Percentiles rank a stretch among this genome's conserved stretches.
Evolutionary conservation across 2,329 filamentous ascomycete species (phyloP).

Genomic region (Rutstroemia sp.): DNA sequence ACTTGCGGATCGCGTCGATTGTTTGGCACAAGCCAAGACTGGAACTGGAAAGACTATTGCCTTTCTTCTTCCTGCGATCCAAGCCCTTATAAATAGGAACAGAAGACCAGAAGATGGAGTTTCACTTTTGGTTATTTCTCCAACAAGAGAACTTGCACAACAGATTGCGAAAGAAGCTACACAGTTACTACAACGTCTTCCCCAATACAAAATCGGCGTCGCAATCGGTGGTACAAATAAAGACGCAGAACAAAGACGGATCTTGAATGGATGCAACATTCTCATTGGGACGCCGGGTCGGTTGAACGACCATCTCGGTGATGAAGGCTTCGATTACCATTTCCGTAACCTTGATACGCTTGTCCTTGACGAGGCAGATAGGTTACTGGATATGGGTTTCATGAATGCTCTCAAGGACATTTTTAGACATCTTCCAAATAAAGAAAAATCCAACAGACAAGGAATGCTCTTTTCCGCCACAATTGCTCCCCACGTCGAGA

Average conservation of each 20-base stretch:
- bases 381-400: constrained; percentile 95
- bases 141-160: constrained; percentile 72
- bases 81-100: constrained; percentile 49
- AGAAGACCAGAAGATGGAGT: constrained; percentile 35
- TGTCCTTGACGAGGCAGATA: constrained; percentile 94
- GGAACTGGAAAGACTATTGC: constrained; percentile 95
- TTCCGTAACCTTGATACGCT: constrained; percentile 70
- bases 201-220: constrained; percentile 47
- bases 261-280: constrained; percentile 76
- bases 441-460: constrained; percentile 61
- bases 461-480: constrained; percentile 95
- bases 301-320: constrained; percentile 65
- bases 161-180: constrained; percentile 76
- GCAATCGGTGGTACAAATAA: constrained; percentile 94
- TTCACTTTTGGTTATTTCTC: constrained; percentile 65
- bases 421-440: constrained; percentile 53
- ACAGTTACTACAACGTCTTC: constrained; percentile 24
- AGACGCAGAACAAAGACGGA: constrained; percentile 54
- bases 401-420: constrained; percentile 58
- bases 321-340: constrained; percentile 36
- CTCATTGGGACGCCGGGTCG: constrained; percentile 87
- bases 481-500: constrained; percentile 74
- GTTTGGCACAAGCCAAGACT: constrained; percentile 89
- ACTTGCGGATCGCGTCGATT: constrained; percentile 56
- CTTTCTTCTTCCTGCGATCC: constrained; percentile 80